A percentile compares a stretch with the other conserved stretches of the same genome.
Conservation (phyloP, 176 grass and related monocot genomes). For the Phoenix roebelenii region DNA sequence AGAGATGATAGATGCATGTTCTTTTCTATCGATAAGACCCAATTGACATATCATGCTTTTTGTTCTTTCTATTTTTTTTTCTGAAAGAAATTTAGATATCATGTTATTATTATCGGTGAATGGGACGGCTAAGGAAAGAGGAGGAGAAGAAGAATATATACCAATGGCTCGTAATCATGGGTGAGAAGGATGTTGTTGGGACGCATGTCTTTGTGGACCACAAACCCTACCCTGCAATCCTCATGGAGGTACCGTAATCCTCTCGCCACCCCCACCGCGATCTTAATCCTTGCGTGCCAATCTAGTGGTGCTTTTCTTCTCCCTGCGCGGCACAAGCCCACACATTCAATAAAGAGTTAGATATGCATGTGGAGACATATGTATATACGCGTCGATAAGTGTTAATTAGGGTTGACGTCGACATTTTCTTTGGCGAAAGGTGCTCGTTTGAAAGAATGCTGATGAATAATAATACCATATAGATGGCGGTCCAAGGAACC, state of each 20-base stretch:
- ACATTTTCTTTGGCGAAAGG: no score
- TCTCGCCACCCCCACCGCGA: constrained; percentile 14
- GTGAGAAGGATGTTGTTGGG: constrained; percentile 27
- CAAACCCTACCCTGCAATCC: constrained; percentile 22
- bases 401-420: no score
- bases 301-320: constrained; percentile 1
- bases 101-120: no score
- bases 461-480: neutral
- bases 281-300: constrained; percentile 19
- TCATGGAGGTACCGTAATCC: constrained; percentile 22
- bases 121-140: neutral
- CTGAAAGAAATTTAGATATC: no score
- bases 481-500: constrained; percentile 22
- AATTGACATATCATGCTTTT: no score
- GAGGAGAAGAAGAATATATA: neutral
- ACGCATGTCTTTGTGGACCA: constrained; percentile 23
- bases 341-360: neutral
- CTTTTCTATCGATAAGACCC: no score
- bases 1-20: no score
- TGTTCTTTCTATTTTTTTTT: no score
- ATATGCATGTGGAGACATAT: no score
- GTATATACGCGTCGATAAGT: no score
- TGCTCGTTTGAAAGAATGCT: no score
- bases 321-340: neutral
- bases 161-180: constrained; percentile 21